These are phyloP conservation scores for Xylariaceae sp. DNA, from an alignment of 2,329 filamentous ascomycete genomes.

Conservation along the genomic window DNA sequence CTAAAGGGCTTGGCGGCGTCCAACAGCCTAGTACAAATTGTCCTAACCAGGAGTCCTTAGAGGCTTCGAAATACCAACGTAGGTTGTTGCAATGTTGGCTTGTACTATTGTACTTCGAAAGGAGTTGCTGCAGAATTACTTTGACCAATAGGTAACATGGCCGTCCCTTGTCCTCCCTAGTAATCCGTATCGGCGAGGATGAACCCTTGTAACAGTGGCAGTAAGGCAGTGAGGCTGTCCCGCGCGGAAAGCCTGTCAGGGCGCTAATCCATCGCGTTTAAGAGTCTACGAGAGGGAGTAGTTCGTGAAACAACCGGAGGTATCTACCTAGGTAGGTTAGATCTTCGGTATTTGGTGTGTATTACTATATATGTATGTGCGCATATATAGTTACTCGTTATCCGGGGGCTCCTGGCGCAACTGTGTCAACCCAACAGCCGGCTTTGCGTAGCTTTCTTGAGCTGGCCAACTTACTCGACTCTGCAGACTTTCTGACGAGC, in stretches of 20 bases:
- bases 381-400: not conserved
- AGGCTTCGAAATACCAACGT: not conserved
- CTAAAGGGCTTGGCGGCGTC: not conserved
- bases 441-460: not conserved
- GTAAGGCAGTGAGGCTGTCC: not conserved
- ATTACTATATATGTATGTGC: not conserved
- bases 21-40: not conserved
- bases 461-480: no score
- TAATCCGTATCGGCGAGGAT: slow-evolving; percentile 1
- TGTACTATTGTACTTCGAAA: slow-evolving; percentile 11
- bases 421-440: not conserved
- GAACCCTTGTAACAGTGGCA: not conserved
- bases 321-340: no score
- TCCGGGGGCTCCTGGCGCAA: not conserved
- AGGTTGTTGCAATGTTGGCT: not conserved
- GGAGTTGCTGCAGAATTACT: slow-evolving; percentile 6
- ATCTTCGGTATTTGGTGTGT: not conserved
- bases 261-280: not conserved
- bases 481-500: not conserved
- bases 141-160: not conserved
- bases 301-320: not conserved
- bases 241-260: not conserved
- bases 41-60: not conserved
- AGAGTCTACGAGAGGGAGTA: not conserved
- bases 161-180: slow-evolving; percentile 7